These are phyloP conservation scores for Metschnikowia santaceciliae DNA, from an alignment of 805 yeast species.

Conservation along the genomic window DNA sequence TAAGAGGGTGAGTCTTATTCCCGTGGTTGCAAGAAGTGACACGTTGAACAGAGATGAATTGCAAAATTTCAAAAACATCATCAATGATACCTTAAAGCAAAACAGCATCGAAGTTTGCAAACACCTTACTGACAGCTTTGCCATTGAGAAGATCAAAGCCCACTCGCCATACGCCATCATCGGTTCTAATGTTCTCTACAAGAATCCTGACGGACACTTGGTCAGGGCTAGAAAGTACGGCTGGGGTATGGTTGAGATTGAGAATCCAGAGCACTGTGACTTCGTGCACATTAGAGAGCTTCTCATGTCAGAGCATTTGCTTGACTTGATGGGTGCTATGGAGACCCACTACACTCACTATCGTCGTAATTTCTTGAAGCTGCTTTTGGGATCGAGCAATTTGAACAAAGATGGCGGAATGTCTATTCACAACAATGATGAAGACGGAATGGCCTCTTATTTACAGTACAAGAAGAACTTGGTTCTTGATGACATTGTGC, in stretches of 20 bases:
- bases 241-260: slow-evolving; percentile 89
- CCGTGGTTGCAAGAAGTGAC: slow-evolving; percentile 80
- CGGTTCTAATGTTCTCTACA: slow-evolving; percentile 49
- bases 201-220: slow-evolving; percentile 28
- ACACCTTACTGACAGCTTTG: slow-evolving; percentile 24
- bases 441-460: slow-evolving; percentile 20
- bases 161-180: slow-evolving; percentile 70
- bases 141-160: slow-evolving; percentile 28
- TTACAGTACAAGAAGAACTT: slow-evolving; percentile 14
- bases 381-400: slow-evolving; percentile 33
- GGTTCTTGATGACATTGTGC: slow-evolving; percentile 13
- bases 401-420: slow-evolving; percentile 4
- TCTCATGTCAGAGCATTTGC: slow-evolving; percentile 65
- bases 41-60: slow-evolving; percentile 59
- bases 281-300: slow-evolving; percentile 60
- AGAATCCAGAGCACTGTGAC: slow-evolving; percentile 74
- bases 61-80: slow-evolving; percentile 47
- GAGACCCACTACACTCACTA: slow-evolving; percentile 73
- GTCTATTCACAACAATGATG: slow-evolving; percentile 5
- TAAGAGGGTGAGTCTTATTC: slow-evolving; percentile 73
- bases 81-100: slow-evolving; percentile 46
- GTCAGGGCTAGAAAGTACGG: slow-evolving; percentile 60
- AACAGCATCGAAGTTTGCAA: slow-evolving; percentile 49
- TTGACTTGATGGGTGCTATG: slow-evolving; percentile 73
- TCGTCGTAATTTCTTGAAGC: slow-evolving; percentile 53